phyloP scores from a whole-genome alignment of 768 basidiomycete genomes.

The Leccinellum luteum region DNA sequence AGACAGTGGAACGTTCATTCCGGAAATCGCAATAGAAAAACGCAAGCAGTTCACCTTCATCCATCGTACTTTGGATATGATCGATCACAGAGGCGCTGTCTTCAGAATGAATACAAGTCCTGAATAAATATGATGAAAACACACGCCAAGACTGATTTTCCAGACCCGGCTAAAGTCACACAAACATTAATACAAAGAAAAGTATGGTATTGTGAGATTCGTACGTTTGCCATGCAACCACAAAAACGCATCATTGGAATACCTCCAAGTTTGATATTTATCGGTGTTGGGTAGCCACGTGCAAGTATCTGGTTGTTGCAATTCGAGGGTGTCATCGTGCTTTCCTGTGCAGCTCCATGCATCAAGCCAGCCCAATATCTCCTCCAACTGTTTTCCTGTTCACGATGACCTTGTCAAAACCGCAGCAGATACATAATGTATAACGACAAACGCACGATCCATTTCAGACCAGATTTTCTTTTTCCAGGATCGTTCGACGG shows the following conservation, averaged over 20 bases:
- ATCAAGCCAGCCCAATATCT: not conserved
- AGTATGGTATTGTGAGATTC: not conserved
- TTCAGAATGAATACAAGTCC: not conserved
- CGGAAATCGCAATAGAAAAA: not conserved
- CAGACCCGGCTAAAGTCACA: not conserved
- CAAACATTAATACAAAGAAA: not conserved
- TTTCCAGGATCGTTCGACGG: not conserved
- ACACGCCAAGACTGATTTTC: not conserved
- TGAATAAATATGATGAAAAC: not conserved
- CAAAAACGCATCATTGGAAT: fast-evolving
- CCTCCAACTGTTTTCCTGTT: not conserved
- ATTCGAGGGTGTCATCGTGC: not conserved
- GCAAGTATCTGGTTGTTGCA: not conserved
- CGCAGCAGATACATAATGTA: not conserved
- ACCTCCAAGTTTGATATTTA: not conserved
- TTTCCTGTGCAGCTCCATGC: not conserved
- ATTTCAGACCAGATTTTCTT: not conserved
- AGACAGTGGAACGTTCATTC: not conserved
- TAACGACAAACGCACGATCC: not conserved
- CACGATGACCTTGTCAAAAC: not conserved
- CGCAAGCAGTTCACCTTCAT: not conserved
- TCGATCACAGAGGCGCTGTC: not conserved
- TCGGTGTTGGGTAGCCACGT: not conserved
- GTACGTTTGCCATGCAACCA: not conserved
- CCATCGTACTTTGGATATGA: not conserved